Conservation (phyloP, 257 asterid genomes). For the Lithospermum erythrorhizon region DNA sequence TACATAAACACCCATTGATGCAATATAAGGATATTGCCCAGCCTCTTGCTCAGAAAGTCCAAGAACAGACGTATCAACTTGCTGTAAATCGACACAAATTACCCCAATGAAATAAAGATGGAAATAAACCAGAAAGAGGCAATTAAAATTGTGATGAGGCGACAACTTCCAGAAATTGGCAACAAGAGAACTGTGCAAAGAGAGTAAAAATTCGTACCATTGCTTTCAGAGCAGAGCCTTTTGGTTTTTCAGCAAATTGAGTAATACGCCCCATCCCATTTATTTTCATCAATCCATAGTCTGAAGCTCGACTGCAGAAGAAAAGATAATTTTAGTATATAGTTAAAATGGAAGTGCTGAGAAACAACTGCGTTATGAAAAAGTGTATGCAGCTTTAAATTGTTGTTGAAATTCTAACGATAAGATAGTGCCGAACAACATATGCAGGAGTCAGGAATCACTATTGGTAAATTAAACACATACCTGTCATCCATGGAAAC, state of each 20-base stretch:
- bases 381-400: too few species aligned
- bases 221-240: slow-evolving; percentile 55
- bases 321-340: background rate
- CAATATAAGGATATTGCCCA: slow-evolving; percentile 52
- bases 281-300: slow-evolving; percentile 81
- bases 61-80: slow-evolving; percentile 71
- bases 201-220: slow-evolving; percentile 38
- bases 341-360: background rate
- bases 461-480: background rate
- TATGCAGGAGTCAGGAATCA: background rate
- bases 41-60: slow-evolving; percentile 74
- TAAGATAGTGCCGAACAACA: too few species aligned
- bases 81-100: slow-evolving; percentile 35
- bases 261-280: slow-evolving; percentile 58
- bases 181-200: background rate
- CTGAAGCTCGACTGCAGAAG: slow-evolving; percentile 78
- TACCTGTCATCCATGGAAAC: slow-evolving; percentile 90
- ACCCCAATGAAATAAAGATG: slow-evolving; percentile 3
- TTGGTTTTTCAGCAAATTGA: slow-evolving; percentile 88
- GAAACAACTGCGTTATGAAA: background rate
- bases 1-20: slow-evolving; percentile 95
- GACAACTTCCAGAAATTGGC: background rate
- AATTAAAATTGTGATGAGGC: background rate
- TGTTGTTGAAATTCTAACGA: too few species aligned
- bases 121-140: background rate